A percentile compares a stretch with the other conserved stretches of the same genome.
phyloP scores from a whole-genome alignment of 371 early-diverging fungal species.

The Aphelidium insulamus region DNA sequence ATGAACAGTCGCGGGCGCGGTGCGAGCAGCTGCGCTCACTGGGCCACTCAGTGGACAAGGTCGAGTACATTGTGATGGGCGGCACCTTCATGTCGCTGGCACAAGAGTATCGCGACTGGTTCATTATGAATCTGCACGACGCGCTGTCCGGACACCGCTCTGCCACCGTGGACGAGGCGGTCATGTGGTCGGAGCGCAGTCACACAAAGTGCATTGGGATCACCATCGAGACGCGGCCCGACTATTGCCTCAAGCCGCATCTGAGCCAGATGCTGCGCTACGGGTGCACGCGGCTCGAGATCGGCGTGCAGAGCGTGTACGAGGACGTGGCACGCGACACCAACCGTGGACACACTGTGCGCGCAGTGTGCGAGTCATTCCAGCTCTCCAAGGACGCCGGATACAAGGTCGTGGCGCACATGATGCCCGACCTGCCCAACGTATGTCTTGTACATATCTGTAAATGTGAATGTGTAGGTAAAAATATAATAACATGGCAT shows the following conservation, averaged over 20 bases:
- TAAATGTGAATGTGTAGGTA: no score
- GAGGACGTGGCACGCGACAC: slow-evolving; percentile 99
- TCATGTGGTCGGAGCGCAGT: slow-evolving; percentile 80
- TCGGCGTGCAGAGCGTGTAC: slow-evolving; percentile 98
- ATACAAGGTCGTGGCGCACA: slow-evolving; percentile 98
- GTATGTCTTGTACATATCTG: no score
- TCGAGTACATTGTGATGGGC: slow-evolving; percentile 99
- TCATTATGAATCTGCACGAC: slow-evolving; percentile 94
- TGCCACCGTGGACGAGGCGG: slow-evolving; percentile 90
- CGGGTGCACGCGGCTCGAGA: slow-evolving; percentile 98
- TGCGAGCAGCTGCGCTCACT: slow-evolving; percentile 86
- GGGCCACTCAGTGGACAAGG: slow-evolving; percentile 97
- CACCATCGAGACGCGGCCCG: slow-evolving; percentile 99
- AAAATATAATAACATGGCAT: no score
- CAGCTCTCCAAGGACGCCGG: slow-evolving; percentile 97
- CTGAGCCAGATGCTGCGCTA: slow-evolving; percentile 96
- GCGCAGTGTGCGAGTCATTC: slow-evolving; percentile 92
- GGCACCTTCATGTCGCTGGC: slow-evolving; percentile 98
- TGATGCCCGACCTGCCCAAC: slow-evolving; percentile 99
- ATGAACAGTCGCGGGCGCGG: slow-evolving; percentile 89
- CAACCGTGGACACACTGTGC: slow-evolving; percentile 97
- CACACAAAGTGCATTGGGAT: slow-evolving; percentile 98
- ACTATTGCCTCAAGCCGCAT: slow-evolving; percentile 96
- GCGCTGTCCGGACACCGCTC: slow-evolving; percentile 86
- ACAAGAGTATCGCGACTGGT: slow-evolving; percentile 92